Evolutionary conservation across 257 asterid genomes (phyloP), one percentile per base, ranked within the genome.

Genomic region (Salvia rosmarinus): DNA sequence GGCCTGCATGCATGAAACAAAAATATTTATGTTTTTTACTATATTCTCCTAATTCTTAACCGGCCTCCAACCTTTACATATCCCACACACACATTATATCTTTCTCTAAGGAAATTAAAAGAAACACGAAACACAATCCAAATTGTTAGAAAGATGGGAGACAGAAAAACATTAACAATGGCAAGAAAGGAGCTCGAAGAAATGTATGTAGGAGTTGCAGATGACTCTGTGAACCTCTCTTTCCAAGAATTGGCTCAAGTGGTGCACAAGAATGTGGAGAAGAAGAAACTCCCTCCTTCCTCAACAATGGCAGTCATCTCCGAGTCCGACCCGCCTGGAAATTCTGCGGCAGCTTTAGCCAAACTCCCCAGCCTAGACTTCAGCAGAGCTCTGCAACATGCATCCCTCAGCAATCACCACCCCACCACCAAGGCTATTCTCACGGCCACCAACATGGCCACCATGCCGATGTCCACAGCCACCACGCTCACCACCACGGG

Each of bases 221-320:
- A 91, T 75, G 97, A 89, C 8, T 91, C 96, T 0, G 97, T 91
- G 0, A 91, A 91, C 82, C 97, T 91, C 71, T 87, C 95, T 17
- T 89, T 91, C 71, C 86, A 85, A 72, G 92, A 90, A 68, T 77
- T 90, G 0, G 94, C 92, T 43, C 79, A 88, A 70, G 73, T 88
- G 1, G 63, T 79, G 39, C 87, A 73, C 56, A 61, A 54, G 43
- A 37, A 37, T 37, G 43, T 9, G 1, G 43, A 37, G 4, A 76
- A 76, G 44, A 84, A 80, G 25, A 82, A 60, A 2, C 1, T 78
- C 0, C 16, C 64, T 0, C 20, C 77, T 0, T 47, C 79, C 10
- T 17, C 78, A 2, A 21, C 56, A 1, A 20, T 81, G 72, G 77
- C 77, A 3, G 54, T 77, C 65, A 49, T 67, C 39, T 5, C 62